Conservation (phyloP, 2,329 filamentous ascomycete genomes). For the Alternaria sp. region DNA sequence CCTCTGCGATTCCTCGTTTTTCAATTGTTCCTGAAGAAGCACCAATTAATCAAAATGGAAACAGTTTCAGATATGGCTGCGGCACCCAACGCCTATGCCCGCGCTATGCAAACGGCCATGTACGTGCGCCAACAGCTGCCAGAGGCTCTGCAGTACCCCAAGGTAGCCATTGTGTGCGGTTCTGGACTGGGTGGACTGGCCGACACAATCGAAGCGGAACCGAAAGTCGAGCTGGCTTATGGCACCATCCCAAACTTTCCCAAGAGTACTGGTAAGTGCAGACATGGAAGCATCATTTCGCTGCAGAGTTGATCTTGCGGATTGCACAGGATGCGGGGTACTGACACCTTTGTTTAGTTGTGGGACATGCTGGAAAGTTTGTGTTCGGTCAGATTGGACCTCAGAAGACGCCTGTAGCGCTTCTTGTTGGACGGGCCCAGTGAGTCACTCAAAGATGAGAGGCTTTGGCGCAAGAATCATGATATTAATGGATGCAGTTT, state of each 20-base stretch:
- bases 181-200: slow-evolving; percentile 68
- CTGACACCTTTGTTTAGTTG: slow-evolving; percentile 45
- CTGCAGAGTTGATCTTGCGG: background rate
- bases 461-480: background rate
- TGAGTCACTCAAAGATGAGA: slow-evolving; percentile 49
- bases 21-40: background rate
- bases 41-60: slow-evolving; percentile 15
- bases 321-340: background rate
- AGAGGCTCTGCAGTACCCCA: slow-evolving; percentile 57
- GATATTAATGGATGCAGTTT: slow-evolving; percentile 56
- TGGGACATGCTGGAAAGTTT: slow-evolving; percentile 69
- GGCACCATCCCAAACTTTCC: slow-evolving; percentile 67
- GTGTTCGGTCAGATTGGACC: slow-evolving; percentile 66
- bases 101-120: slow-evolving; percentile 57
- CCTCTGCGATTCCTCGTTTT: background rate
- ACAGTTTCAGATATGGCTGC: slow-evolving; percentile 32
- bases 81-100: slow-evolving; percentile 48
- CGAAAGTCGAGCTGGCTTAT: slow-evolving; percentile 63
- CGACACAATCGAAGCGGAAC: slow-evolving; percentile 59
- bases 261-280: slow-evolving; percentile 61
- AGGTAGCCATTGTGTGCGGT: slow-evolving; percentile 69
- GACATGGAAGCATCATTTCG: slow-evolving; percentile 21
- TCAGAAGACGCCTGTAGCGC: slow-evolving; percentile 62
- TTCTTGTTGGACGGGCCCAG: slow-evolving; percentile 71
- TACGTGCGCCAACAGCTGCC: slow-evolving; percentile 61